Base-by-base conservation (phyloP, 257 asterid genomes). In the Jaltomata sinuosa region DNA sequence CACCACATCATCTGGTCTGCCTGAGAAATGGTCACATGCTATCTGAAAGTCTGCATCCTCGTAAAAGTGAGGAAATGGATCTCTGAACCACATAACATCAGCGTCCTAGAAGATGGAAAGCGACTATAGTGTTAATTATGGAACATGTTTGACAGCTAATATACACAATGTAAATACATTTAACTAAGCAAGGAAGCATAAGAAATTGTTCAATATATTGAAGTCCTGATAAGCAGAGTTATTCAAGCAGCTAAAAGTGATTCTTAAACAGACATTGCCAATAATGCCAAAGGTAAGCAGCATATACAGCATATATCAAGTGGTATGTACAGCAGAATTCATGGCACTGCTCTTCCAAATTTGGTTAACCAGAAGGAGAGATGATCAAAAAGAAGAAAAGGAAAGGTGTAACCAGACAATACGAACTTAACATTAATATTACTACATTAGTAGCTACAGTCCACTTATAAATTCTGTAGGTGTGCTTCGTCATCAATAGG, bases 41-140 rank as follows among this genome's bases (percentile, higher is more conserved):
- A 90, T 88, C 81, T 91, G 91, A 86, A 93, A 89, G 42, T 90
- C 87, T 3, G 89, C 71, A 45, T 91, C 92, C 3, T 85, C 7
- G 85, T 86, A 84, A 27, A 93, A 91, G 34, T 83, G 90, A 55
- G 87, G 83, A 67, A 93, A 90, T 80, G 94, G 97, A 84, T 90
- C 84, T 65, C 93, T 86, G 21, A 93, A 77, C 97, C 97, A 93
- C 90, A 91, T 86, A 29, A 93, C 81, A 85, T 93, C 94, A 42
- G 97, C 90, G 79, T 93, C 95, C 97, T 90, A 87, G 82, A 89
- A 53, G 82, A 49, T 69, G 16, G 31, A 83, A n/a, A 40, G n/a
- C 67, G 52, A 31, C 49, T 18, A 72, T 72, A 53, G 25, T 47
- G 18, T 68, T 3, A 36, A 34, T 80, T 83, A 61, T 84, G 74